Evolutionary conservation across 352 stramenopile species (phyloP).

Genomic region (Globisporangium sylvaticum): DNA sequence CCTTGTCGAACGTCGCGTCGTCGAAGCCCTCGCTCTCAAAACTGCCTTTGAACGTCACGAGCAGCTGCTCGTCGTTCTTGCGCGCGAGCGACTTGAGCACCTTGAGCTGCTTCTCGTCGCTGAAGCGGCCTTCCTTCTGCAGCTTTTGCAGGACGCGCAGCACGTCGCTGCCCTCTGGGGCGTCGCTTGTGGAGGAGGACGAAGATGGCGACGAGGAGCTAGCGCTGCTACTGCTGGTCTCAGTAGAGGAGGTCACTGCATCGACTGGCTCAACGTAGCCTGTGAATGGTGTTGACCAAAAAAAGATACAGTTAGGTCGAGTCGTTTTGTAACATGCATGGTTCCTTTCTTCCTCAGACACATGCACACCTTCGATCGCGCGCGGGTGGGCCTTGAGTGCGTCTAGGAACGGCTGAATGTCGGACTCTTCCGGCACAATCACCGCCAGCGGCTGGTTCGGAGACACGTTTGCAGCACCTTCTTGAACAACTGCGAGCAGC

Average conservation of each 20-base stretch:
- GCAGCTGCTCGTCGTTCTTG: constrained; percentile 75
- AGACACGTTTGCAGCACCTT: constrained; percentile 47
- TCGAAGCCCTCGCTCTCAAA: constrained; percentile 53
- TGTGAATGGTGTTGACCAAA: constrained; percentile 13
- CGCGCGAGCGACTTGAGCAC: constrained; percentile 80
- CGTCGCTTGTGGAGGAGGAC: constrained; percentile 12
- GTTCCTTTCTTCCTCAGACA: no score
- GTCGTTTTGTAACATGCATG: no score
- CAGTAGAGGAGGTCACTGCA: constrained; percentile 13
- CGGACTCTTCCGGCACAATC: constrained; percentile 62
- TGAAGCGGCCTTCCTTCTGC: constrained; percentile 76
- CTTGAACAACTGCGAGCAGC: constrained; percentile 48
- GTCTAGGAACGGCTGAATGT: constrained; percentile 60
- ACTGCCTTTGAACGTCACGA: constrained; percentile 78
- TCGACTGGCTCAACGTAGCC: constrained; percentile 26
- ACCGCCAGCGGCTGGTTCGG: constrained; percentile 70
- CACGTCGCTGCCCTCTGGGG: constrained; percentile 53
- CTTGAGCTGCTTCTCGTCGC: constrained; percentile 65
- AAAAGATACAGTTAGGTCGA: no score
- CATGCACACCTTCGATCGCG: constrained; percentile 75
- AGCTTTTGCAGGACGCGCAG: constrained; percentile 72
- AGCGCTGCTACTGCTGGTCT: neutral
- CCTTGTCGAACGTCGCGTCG: constrained; percentile 63
- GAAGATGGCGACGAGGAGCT: constrained; percentile 7
- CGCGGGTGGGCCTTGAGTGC: constrained; percentile 49